Evolutionary conservation across 495 filamentous ascomycete genomes (phyloP).

Genomic region (Aspergillus sclerotiicarbonarius): DNA sequence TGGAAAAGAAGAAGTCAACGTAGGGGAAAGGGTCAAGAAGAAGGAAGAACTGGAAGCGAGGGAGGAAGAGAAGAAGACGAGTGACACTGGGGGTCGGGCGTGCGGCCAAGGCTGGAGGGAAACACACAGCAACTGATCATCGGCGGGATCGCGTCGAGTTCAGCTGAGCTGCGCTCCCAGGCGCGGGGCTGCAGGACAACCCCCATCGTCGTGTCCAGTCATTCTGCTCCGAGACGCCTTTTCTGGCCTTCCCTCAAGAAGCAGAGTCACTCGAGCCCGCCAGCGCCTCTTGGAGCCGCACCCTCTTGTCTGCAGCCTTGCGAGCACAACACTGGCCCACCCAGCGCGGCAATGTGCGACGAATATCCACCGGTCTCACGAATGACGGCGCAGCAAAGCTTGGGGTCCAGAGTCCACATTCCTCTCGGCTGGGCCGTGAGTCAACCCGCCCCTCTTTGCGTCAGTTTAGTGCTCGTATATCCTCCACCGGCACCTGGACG

Average conservation of each 20-base stretch:
- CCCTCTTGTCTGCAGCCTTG: slow-evolving; percentile 4
- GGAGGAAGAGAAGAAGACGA: slow-evolving; percentile 7
- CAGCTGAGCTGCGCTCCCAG: not conserved
- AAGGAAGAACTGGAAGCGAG: slow-evolving; percentile 16
- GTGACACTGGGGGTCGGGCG: not conserved
- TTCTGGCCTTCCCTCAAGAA: not conserved
- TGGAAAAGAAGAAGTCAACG: slow-evolving; percentile 8
- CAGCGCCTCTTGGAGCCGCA: slow-evolving; percentile 1
- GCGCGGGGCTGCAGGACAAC: not conserved
- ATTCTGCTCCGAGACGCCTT: not conserved
- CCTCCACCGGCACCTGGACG: slow-evolving; percentile 1
- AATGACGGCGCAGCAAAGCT: not conserved
- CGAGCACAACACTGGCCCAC: not conserved
- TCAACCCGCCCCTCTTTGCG: not conserved
- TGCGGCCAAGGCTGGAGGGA: slow-evolving; percentile 10
- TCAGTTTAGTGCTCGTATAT: slow-evolving; percentile 9
- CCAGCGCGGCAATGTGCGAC: not conserved
- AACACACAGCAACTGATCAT: slow-evolving; percentile 6
- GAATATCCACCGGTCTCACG: not conserved
- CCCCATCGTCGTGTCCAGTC: not conserved
- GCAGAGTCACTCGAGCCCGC: not conserved
- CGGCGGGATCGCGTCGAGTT: not conserved
- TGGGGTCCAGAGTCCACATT: not conserved
- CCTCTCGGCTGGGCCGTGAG: not conserved
- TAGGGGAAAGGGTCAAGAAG: slow-evolving; percentile 19